Evolutionary conservation across 768 basidiomycete species (phyloP).

Genomic region (Termitomyces sp.): DNA sequence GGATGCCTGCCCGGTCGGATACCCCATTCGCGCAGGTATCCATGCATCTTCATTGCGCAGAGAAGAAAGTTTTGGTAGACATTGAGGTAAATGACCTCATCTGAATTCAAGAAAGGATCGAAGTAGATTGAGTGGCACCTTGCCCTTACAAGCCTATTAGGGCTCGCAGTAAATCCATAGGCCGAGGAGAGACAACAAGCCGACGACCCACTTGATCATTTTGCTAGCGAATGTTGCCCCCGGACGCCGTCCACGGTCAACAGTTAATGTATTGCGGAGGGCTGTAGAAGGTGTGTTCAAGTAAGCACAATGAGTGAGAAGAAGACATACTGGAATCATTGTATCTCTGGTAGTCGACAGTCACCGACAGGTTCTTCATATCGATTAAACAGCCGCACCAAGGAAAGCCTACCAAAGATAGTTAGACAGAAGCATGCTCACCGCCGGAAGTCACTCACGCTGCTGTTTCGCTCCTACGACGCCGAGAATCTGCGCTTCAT

Average conservation of each 20-base stretch:
- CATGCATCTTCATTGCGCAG: conserved; percentile 81
- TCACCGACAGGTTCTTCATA: conserved; percentile 69
- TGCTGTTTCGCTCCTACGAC: conserved; percentile 41
- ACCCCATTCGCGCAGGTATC: conserved; percentile 67
- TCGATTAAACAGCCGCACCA: conserved; percentile 91
- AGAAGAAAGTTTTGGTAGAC: conserved; percentile 83
- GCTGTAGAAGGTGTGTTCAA: conserved; percentile 19
- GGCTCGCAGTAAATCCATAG: not conserved
- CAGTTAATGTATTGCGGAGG: conserved; percentile 62
- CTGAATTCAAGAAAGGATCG: conserved; percentile 65
- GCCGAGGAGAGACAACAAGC: not conserved
- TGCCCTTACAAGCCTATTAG: conserved; percentile 57
- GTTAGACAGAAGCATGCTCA: not conserved
- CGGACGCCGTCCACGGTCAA: conserved; percentile 58
- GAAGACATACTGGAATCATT: conserved; percentile 44
- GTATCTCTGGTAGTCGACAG: conserved; percentile 74
- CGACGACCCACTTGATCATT: conserved; percentile 60
- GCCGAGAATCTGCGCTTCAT: conserved; percentile 46
- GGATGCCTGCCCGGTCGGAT: conserved; percentile 34
- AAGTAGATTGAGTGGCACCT: conserved; percentile 77
- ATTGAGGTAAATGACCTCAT: conserved; percentile 63
- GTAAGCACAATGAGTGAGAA: not conserved
- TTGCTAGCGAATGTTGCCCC: conserved; percentile 63
- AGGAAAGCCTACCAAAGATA: conserved; percentile 58
- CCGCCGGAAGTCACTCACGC: conserved; percentile 22